phyloP scores from a whole-genome alignment of 441 rosid genomes.

The Jatropha podagrica region DNA sequence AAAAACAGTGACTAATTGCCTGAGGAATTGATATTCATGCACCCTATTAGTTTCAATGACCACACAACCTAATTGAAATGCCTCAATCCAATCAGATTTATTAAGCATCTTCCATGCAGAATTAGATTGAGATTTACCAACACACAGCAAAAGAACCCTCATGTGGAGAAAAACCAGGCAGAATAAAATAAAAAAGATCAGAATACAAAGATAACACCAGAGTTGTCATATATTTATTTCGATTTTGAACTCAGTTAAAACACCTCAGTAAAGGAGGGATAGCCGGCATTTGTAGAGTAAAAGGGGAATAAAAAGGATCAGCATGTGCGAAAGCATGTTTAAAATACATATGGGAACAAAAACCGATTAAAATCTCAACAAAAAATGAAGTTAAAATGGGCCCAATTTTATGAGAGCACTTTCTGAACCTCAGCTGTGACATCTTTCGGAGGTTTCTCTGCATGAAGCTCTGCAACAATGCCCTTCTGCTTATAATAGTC shows the following conservation, averaged over 20 bases:
- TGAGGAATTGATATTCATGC: too few species aligned
- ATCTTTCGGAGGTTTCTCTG: constrained; percentile 77
- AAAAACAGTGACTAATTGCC: too few species aligned
- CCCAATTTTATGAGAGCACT: constrained; percentile 39
- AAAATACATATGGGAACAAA: constrained; percentile 23
- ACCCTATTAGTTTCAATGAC: too few species aligned
- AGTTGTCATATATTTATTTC: constrained; percentile 22
- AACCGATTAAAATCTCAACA: background rate
- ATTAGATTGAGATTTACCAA: too few species aligned
- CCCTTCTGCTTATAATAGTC: constrained; percentile 77
- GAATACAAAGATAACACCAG: background rate
- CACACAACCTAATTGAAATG: too few species aligned
- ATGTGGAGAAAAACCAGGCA: background rate
- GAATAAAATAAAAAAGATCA: background rate
- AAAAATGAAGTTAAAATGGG: background rate
- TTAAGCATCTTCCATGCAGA: too few species aligned
- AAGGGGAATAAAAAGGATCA: constrained; percentile 3
- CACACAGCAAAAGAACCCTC: background rate
- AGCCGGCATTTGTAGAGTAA: constrained; percentile 17
- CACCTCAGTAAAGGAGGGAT: constrained; percentile 10
- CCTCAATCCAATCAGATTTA: too few species aligned
- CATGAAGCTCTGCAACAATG: constrained; percentile 66
- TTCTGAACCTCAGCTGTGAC: constrained; percentile 81
- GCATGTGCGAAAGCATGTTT: constrained; percentile 4
- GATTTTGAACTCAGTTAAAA: constrained; percentile 11